A percentile compares a stretch with the other conserved stretches of the same genome.
Conservation (phyloP, 1,284 basidiomycete species). For the Tausonia pullulans region DNA sequence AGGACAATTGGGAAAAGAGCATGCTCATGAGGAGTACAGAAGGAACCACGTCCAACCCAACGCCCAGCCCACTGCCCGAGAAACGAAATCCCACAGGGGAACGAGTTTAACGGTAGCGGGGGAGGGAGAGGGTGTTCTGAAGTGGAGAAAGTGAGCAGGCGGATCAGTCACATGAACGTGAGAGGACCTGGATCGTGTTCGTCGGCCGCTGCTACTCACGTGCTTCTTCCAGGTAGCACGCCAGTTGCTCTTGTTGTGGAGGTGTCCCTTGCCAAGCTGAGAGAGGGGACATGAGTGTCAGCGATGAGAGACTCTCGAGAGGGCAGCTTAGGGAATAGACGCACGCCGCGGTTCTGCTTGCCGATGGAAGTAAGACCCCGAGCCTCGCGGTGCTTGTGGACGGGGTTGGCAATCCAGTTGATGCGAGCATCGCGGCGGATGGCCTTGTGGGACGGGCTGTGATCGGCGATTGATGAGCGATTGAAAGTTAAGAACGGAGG, state of each 20-base stretch:
- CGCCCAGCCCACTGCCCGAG: no score
- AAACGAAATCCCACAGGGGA: no score
- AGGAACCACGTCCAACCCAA: no score
- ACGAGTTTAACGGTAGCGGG: no score
- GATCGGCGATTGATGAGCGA: background rate
- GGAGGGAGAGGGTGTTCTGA: no score
- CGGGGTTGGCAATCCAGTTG: constrained; percentile 97
- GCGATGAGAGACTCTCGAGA: constrained; percentile 2
- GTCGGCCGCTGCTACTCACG: constrained; percentile 23
- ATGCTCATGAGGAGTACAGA: no score
- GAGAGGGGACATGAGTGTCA: constrained; percentile 49
- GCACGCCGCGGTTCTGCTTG: constrained; percentile 58
- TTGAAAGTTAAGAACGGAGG: background rate
- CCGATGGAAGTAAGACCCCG: constrained; percentile 95
- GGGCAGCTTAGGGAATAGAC: background rate
- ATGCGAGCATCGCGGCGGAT: constrained; percentile 91
- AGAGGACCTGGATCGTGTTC: constrained; percentile 84
- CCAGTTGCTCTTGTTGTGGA: constrained; percentile 86
- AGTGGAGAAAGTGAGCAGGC: no score
- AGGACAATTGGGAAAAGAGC: no score
- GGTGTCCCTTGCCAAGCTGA: constrained; percentile 89
- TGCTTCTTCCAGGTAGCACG: constrained; percentile 91
- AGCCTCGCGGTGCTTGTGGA: constrained; percentile 97
- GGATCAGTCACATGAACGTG: no score
- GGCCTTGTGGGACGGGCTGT: constrained; percentile 40